Conservation (phyloP, 1,284 basidiomycete species). For the Tranzscheliella williamsii region DNA sequence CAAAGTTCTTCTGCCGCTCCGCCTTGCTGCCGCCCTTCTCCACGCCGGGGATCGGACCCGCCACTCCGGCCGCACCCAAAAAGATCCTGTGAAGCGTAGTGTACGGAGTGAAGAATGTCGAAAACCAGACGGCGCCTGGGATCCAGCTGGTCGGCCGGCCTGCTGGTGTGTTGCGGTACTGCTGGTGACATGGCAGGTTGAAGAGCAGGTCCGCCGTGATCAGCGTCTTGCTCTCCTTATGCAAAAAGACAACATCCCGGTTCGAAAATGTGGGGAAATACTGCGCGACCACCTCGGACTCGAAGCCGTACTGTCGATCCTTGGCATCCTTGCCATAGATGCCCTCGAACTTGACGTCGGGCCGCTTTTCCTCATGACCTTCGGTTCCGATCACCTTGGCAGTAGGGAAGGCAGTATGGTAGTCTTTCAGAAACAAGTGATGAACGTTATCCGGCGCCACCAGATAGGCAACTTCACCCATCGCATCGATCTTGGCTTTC, state of each 20-base stretch:
- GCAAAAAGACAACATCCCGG: slow-evolving; percentile 87
- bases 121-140: slow-evolving; percentile 42
- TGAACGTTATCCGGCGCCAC: slow-evolving; percentile 65
- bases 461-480: slow-evolving; percentile 72
- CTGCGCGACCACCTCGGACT: slow-evolving; percentile 38
- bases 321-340: slow-evolving; percentile 45
- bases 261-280: slow-evolving; percentile 81
- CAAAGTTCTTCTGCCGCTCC: slow-evolving; percentile 44
- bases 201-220: slow-evolving; percentile 86
- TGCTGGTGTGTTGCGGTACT: slow-evolving; percentile 62
- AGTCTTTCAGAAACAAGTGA: slow-evolving; percentile 62
- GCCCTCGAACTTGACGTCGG: slow-evolving; percentile 62
- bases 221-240: slow-evolving; percentile 75
- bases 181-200: slow-evolving; percentile 84
- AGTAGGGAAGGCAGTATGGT: slow-evolving; percentile 40
- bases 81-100: slow-evolving; percentile 38
- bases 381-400: slow-evolving; percentile 63
- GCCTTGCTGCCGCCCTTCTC: slow-evolving; percentile 58
- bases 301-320: slow-evolving; percentile 41
- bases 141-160: slow-evolving; percentile 39
- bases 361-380: slow-evolving; percentile 62
- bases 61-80: slow-evolving; percentile 30
- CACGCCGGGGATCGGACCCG: slow-evolving; percentile 21
- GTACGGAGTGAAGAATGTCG: slow-evolving; percentile 29
- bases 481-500: slow-evolving; percentile 70